Evolutionary conservation across 2,329 filamentous ascomycete species (phyloP).

Genomic region (Colletotrichum sp.): DNA sequence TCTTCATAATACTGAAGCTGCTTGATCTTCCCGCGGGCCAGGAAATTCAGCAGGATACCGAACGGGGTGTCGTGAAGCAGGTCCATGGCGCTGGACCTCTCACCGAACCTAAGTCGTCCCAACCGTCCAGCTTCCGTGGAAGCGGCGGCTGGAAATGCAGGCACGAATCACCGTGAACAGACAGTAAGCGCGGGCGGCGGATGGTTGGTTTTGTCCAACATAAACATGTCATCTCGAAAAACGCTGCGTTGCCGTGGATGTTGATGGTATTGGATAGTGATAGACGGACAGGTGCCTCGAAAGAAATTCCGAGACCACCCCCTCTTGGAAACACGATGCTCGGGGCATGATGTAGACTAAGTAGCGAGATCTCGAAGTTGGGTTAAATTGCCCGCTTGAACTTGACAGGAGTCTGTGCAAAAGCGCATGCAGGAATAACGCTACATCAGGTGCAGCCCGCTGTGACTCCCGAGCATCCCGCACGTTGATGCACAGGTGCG

Average conservation of each 20-base stretch:
- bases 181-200: neutral
- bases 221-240: neutral
- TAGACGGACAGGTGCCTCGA: neutral
- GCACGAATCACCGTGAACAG: neutral
- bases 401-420: neutral
- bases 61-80: slow-evolving; percentile 3
- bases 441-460: neutral
- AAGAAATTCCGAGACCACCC: neutral
- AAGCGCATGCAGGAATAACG: neutral
- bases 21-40: neutral
- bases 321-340: neutral
- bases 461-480: neutral
- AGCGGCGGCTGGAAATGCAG: neutral
- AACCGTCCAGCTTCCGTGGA: neutral
- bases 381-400: neutral
- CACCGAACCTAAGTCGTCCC: neutral
- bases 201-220: neutral
- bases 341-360: neutral
- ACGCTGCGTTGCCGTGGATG: neutral
- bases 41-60: neutral
- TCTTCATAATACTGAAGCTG: slow-evolving; percentile 7
- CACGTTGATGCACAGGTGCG: neutral
- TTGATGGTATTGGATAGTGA: neutral
- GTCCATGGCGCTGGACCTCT: neutral
- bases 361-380: neutral